Evolutionary conservation across 1,284 basidiomycete species (phyloP).

Genomic region (Trichosporon asahii): DNA sequence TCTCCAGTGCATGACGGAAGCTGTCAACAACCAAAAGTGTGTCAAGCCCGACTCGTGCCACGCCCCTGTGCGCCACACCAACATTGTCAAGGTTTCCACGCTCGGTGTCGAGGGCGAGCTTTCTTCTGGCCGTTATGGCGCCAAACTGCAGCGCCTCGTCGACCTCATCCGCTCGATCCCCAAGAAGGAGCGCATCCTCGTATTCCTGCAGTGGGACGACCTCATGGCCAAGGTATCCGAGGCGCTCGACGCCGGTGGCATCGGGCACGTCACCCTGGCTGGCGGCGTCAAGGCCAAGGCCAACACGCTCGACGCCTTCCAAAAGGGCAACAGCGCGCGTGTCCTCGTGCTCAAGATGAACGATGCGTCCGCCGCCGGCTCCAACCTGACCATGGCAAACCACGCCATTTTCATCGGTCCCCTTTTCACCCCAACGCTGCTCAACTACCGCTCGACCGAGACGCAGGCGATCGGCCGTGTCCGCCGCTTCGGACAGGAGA

Average conservation of each 20-base stretch:
- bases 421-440: slow-evolving; percentile 69
- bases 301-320: slow-evolving; percentile 77
- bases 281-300: slow-evolving; percentile 73
- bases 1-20: slow-evolving; percentile 64
- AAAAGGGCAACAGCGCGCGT: slow-evolving; percentile 61
- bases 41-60: slow-evolving; percentile 68
- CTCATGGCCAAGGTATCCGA: slow-evolving; percentile 84
- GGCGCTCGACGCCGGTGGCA: slow-evolving; percentile 67
- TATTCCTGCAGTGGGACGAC: slow-evolving; percentile 93
- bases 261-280: slow-evolving; percentile 75
- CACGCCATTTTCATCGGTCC: slow-evolving; percentile 93
- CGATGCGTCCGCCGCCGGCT: slow-evolving; percentile 88
- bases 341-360: slow-evolving; percentile 86
- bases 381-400: slow-evolving; percentile 88
- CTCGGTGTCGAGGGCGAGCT: slow-evolving; percentile 77
- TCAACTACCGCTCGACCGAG: slow-evolving; percentile 79
- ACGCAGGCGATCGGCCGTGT: slow-evolving; percentile 88
- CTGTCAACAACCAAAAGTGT: slow-evolving; percentile 75
- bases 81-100: slow-evolving; percentile 75
- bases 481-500: slow-evolving; percentile 77
- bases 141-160: slow-evolving; percentile 81
- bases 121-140: slow-evolving; percentile 76
- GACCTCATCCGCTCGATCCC: slow-evolving; percentile 76
- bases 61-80: slow-evolving; percentile 68
- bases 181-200: slow-evolving; percentile 72